A percentile compares a stretch with the other conserved stretches of the same genome.
Conservation (phyloP, 768 basidiomycete species). For the Trametes cinnabarina region DNA sequence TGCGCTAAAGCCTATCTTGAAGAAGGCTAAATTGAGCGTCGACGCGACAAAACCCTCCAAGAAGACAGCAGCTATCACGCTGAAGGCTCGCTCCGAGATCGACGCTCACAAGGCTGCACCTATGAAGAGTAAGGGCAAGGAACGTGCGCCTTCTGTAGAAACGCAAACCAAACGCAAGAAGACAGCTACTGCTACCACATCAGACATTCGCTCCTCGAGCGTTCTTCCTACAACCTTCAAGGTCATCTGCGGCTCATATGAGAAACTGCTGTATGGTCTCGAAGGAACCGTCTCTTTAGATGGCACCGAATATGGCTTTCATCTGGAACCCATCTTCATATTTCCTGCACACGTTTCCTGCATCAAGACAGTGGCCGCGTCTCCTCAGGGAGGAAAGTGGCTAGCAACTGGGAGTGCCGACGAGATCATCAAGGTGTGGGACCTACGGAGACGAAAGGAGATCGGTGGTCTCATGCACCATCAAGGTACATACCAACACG, state of each 20-base stretch:
- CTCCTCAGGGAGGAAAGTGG: conserved; percentile 92
- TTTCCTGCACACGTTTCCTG: conserved; percentile 96
- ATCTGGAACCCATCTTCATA: conserved; percentile 81
- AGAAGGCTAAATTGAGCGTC: conserved; percentile 6
- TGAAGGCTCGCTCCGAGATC: neutral
- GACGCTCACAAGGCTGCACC: neutral
- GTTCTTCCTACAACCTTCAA: conserved; percentile 67
- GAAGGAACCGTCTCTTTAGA: conserved; percentile 54
- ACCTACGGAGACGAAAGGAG: conserved; percentile 86
- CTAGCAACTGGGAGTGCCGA: conserved; percentile 94
- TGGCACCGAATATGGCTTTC: conserved; percentile 33
- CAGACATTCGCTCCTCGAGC: conserved; percentile 13
- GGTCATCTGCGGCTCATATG: conserved; percentile 90
- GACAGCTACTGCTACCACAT: neutral
- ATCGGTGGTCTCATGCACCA: conserved; percentile 95
- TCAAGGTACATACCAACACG: conserved; percentile 54
- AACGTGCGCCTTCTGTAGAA: conserved; percentile 23
- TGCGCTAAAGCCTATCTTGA: conserved; percentile 18
- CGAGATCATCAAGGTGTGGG: conserved; percentile 97
- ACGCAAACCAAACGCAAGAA: conserved; percentile 8
- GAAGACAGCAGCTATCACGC: neutral
- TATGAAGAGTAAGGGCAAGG: conserved; percentile 26
- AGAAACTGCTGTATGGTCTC: conserved; percentile 91
- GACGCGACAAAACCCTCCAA: neutral
- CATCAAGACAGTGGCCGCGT: conserved; percentile 87